A percentile compares a stretch with the other conserved stretches of the same genome.
These are phyloP conservation scores for Aphanomyces invadans DNA, from an alignment of 352 stramenopile genomes.

Conservation along the genomic window DNA sequence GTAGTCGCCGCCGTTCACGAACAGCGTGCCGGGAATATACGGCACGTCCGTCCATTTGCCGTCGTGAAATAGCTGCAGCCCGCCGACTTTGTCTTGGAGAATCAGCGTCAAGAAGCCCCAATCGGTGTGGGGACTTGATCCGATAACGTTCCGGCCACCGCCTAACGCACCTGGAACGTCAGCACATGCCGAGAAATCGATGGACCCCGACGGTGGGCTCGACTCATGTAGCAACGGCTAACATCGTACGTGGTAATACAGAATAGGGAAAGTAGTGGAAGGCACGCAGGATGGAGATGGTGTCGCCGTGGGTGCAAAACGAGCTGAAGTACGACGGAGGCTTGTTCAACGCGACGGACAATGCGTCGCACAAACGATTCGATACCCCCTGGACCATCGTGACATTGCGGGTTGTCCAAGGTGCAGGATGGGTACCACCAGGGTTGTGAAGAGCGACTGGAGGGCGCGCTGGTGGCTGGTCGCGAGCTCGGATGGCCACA, in stretches of 20 bases:
- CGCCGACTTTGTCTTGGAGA: conserved; percentile 62
- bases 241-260: conserved; percentile 31
- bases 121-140: conserved; percentile 77
- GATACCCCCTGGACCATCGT: conserved; percentile 41
- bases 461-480: conserved; percentile 35
- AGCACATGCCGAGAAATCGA: no score
- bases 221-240: neutral
- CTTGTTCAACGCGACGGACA: conserved; percentile 32
- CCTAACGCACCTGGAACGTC: conserved; percentile 28
- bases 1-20: conserved; percentile 78
- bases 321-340: conserved; percentile 41
- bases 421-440: conserved; percentile 28
- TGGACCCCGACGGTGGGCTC: no score
- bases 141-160: conserved; percentile 58
- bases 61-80: conserved; percentile 62
- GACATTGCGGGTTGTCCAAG: neutral
- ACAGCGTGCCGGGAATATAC: conserved; percentile 56
- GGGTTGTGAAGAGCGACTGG: conserved; percentile 51
- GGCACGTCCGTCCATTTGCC: conserved; percentile 68
- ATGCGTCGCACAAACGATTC: conserved; percentile 37
- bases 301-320: conserved; percentile 56
- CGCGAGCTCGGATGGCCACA: conserved; percentile 49
- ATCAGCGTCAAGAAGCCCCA: conserved; percentile 81
- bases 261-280: conserved; percentile 83
- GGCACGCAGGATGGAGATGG: conserved; percentile 77